Conservation (phyloP, 495 filamentous ascomycete genomes). For the Cladorrhinum samala region DNA sequence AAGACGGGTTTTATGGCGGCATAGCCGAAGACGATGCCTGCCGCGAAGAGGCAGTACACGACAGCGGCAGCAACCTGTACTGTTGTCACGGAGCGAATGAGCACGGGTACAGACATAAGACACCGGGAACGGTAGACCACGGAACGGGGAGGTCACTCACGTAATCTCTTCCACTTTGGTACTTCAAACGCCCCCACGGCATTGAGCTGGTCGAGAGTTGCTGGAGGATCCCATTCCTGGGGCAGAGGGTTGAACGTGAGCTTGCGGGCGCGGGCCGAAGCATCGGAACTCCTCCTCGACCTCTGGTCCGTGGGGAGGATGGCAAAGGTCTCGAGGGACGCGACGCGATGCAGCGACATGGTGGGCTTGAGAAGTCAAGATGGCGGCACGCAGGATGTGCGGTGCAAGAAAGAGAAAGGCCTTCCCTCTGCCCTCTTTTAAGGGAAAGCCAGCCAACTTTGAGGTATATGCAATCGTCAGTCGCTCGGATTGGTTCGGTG, state of each 20-base stretch:
- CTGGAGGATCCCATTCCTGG: slow-evolving; percentile 40
- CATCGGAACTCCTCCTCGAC: slow-evolving; percentile 37
- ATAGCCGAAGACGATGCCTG: slow-evolving; percentile 77
- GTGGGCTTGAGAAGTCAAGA: background rate
- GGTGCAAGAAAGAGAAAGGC: background rate
- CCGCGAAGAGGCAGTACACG: slow-evolving; percentile 74
- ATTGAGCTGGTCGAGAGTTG: slow-evolving; percentile 30
- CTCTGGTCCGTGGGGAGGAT: slow-evolving; percentile 33
- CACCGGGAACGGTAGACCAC: no score
- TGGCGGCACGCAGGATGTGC: background rate
- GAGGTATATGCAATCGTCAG: background rate
- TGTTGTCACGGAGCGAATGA: slow-evolving; percentile 16
- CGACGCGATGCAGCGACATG: slow-evolving; percentile 49
- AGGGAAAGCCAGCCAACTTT: background rate
- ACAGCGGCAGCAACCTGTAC: slow-evolving; percentile 62
- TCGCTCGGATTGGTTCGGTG: slow-evolving; percentile 1
- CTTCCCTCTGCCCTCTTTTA: background rate
- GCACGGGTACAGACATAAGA: background rate
- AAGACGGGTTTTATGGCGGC: slow-evolving; percentile 80
- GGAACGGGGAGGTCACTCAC: slow-evolving; percentile 43
- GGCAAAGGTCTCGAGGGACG: slow-evolving; percentile 46
- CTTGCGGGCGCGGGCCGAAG: slow-evolving; percentile 37
- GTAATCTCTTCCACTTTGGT: slow-evolving; percentile 53
- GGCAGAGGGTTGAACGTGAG: slow-evolving; percentile 51
- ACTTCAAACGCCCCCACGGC: slow-evolving; percentile 67